Conservation (phyloP, 1,284 basidiomycete species). For the Tetrapyrgos nigripes region DNA sequence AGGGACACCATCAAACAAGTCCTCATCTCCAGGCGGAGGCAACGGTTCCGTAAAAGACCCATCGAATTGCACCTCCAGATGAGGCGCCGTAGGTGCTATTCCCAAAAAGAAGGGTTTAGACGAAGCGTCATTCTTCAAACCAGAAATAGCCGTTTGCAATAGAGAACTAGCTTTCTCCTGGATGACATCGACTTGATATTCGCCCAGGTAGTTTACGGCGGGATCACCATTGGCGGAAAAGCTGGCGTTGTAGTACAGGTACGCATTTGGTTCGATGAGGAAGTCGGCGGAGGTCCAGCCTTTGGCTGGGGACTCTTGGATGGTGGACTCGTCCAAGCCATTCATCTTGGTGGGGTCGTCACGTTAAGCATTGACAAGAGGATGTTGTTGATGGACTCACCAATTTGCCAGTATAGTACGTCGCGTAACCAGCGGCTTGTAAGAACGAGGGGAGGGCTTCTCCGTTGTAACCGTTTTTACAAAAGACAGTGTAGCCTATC, state of each 20-base stretch:
- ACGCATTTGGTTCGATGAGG: constrained; percentile 4
- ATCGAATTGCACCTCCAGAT: constrained; percentile 1
- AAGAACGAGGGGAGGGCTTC: constrained; percentile 1
- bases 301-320: background rate
- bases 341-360: constrained; percentile 3
- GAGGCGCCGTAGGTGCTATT: constrained; percentile 6
- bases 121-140: background rate
- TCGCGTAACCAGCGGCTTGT: constrained; percentile 7
- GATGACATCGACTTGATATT: constrained; percentile 1
- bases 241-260: constrained; percentile 6
- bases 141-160: background rate
- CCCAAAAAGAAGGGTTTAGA: constrained; percentile 5
- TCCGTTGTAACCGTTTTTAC: constrained; percentile 7
- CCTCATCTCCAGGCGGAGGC: background rate
- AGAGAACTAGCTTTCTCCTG: constrained; percentile 2
- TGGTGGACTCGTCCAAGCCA: background rate
- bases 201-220: background rate
- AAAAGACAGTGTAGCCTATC: constrained; percentile 6
- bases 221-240: background rate
- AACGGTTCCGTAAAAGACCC: background rate
- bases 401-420: constrained; percentile 10
- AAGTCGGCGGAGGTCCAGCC: constrained; percentile 10
- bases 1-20: constrained; percentile 1
- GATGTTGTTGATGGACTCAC: background rate
- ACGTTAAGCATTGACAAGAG: background rate